Evolutionary conservation across 306 rosid genomes (phyloP).

Genomic region (Mimosa bimucronata): DNA sequence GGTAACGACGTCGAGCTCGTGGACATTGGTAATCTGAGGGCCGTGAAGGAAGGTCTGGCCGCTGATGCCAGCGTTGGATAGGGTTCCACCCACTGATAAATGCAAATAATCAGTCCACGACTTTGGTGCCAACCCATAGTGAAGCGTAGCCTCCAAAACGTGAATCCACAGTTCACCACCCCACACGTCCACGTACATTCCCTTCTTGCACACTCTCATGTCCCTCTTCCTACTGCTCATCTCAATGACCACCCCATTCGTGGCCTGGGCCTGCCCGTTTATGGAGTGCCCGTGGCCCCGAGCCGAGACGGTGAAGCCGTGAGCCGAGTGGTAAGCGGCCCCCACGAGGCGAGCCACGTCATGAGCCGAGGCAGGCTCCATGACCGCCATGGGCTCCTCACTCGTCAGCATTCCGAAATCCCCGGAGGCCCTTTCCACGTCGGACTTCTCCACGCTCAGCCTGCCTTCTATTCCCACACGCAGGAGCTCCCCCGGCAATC

Average conservation of each 20-base stretch:
- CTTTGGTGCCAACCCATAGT: conserved; percentile 76
- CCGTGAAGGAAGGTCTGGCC: conserved; percentile 95
- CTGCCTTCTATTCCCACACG: conserved; percentile 60
- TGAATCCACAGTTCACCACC: conserved; percentile 94
- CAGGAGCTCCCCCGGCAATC: conserved; percentile 63
- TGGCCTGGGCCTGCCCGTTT: conserved; percentile 78
- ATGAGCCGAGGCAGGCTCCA: conserved; percentile 64
- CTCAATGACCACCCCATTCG: conserved; percentile 72
- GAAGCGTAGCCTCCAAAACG: conserved; percentile 59
- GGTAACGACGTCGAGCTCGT: conserved; percentile 87
- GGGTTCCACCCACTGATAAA: conserved; percentile 92
- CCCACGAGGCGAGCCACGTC: conserved; percentile 57
- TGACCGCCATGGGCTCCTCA: conserved; percentile 55
- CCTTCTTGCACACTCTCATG: conserved; percentile 47
- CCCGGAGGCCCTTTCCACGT: conserved; percentile 57
- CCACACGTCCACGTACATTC: conserved; percentile 81
- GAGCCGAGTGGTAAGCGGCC: conserved; percentile 50
- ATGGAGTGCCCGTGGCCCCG: conserved; percentile 98
- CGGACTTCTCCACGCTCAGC: conserved; percentile 55
- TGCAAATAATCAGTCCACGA: conserved; percentile 98
- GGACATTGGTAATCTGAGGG: conserved; percentile 84
- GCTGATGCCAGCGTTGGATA: conserved; percentile 92
- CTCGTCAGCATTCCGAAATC: conserved; percentile 72
- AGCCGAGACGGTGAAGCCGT: conserved; percentile 68
- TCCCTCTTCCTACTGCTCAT: conserved; percentile 50